Evolutionary conservation across 805 yeast species (phyloP).

Genomic region (Maudiozyma pseudohumilis): DNA sequence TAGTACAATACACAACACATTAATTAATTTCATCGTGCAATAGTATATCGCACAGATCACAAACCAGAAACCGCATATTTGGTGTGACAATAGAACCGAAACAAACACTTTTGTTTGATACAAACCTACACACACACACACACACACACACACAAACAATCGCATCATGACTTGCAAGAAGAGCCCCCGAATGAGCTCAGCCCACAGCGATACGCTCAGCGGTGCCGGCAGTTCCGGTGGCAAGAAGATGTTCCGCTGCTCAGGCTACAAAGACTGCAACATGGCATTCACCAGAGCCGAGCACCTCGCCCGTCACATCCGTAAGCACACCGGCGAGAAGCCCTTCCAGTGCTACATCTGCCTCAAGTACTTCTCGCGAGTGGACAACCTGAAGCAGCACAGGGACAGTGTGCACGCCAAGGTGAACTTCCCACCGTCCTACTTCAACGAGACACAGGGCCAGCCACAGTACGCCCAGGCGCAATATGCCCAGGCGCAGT

Average conservation of each 20-base stretch:
- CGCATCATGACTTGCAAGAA: no score
- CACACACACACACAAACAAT: no score
- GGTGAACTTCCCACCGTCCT: slow-evolving; percentile 5
- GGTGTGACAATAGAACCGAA: no score
- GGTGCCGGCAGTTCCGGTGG: no score
- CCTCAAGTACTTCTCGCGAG: slow-evolving; percentile 63
- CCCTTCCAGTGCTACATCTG: slow-evolving; percentile 86
- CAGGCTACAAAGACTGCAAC: slow-evolving; percentile 75
- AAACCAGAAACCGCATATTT: no score
- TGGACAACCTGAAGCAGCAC: slow-evolving; percentile 86
- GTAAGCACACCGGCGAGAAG: slow-evolving; percentile 91
- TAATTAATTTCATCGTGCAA: no score
- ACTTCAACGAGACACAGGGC: not conserved
- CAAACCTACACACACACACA: no score
- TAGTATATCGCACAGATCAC: no score
- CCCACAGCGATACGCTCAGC: no score
- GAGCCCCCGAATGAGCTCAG: no score
- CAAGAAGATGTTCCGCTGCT: slow-evolving; percentile 61
- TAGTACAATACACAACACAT: no score
- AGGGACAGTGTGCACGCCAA: slow-evolving; percentile 70
- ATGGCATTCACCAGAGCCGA: slow-evolving; percentile 90
- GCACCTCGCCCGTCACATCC: slow-evolving; percentile 82
- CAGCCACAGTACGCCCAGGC: not conserved
- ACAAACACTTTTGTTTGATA: no score
- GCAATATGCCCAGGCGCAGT: not conserved